These are phyloP conservation scores for Beta macrorhiza DNA, from an alignment of 179 eudicot species.

Conservation along the genomic window DNA sequence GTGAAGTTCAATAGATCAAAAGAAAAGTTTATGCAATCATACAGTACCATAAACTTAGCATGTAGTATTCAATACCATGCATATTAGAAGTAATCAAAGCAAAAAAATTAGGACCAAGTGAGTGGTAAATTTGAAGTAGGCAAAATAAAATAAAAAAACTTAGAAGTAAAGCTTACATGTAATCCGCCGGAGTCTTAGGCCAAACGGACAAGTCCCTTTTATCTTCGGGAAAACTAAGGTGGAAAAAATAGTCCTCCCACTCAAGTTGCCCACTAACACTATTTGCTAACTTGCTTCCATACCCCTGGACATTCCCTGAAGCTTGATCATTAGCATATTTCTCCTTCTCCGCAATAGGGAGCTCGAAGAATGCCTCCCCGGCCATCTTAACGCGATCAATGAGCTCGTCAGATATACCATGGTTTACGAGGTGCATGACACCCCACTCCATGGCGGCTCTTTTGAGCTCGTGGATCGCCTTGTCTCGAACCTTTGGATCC, in stretches of 20 bases:
- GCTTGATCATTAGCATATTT: constrained; percentile 85
- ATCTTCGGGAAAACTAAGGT: constrained; percentile 66
- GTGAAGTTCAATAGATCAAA: no score
- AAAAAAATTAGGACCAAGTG: no score
- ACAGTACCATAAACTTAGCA: no score
- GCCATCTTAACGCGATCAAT: constrained; percentile 59
- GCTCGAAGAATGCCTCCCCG: constrained; percentile 66
- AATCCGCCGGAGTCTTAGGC: constrained; percentile 73
- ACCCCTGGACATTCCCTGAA: constrained; percentile 81
- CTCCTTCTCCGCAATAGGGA: constrained; percentile 88
- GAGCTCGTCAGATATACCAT: constrained; percentile 66
- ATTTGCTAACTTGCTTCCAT: constrained; percentile 89
- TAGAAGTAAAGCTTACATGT: constrained; percentile 49
- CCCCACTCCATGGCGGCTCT: constrained; percentile 86
- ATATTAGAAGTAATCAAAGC: no score
- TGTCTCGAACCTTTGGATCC: constrained; percentile 50
- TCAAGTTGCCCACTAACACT: constrained; percentile 78
- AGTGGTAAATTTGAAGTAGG: background rate
- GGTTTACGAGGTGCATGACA: constrained; percentile 85
- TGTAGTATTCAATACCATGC: no score
- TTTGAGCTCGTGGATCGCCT: constrained; percentile 51
- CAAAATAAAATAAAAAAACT: background rate
- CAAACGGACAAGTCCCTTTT: constrained; percentile 73
- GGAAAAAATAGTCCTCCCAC: constrained; percentile 95
- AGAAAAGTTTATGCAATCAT: no score